These are phyloP conservation scores for Gonium pectorale DNA, from an alignment of 139 green algal species.

Conservation along the genomic window DNA sequence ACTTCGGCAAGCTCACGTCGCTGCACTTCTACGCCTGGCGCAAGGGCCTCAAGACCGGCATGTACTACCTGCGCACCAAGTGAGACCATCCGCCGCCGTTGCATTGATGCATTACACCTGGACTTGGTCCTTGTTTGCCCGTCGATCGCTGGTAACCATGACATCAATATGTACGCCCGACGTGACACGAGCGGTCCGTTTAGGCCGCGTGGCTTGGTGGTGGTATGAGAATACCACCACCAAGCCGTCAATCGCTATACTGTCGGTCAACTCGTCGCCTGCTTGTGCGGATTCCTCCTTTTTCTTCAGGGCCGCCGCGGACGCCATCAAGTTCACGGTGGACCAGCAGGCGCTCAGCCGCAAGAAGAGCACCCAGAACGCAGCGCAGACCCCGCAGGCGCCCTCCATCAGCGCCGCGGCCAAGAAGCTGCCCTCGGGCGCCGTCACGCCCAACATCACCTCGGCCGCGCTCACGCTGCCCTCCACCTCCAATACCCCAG, in stretches of 20 bases:
- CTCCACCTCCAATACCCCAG: conserved; percentile 19
- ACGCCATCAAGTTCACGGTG: conserved; percentile 99
- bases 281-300: background rate
- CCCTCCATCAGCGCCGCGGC: conserved; percentile 17
- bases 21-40: conserved; percentile 99
- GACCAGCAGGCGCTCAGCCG: conserved; percentile 80
- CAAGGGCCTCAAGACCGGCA: conserved; percentile 95
- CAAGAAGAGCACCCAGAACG: conserved; percentile 34
- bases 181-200: no score
- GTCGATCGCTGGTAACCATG: no score
- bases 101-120: background rate
- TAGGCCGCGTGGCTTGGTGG: no score
- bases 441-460: conserved; percentile 23
- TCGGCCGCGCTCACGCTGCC: conserved; percentile 14
- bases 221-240: no score
- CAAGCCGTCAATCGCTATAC: background rate
- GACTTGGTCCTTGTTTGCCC: no score
- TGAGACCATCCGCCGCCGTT: conserved; percentile 12
- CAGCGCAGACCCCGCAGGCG: no score
- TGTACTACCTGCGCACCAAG: conserved; percentile 98
- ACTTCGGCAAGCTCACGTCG: conserved; percentile 99
- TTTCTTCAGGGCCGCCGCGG: conserved; percentile 81
- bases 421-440: background rate
- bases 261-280: background rate
- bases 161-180: no score